phyloP scores from a whole-genome alignment of 2,329 filamentous ascomycete genomes.

The Claviceps arundinis region DNA sequence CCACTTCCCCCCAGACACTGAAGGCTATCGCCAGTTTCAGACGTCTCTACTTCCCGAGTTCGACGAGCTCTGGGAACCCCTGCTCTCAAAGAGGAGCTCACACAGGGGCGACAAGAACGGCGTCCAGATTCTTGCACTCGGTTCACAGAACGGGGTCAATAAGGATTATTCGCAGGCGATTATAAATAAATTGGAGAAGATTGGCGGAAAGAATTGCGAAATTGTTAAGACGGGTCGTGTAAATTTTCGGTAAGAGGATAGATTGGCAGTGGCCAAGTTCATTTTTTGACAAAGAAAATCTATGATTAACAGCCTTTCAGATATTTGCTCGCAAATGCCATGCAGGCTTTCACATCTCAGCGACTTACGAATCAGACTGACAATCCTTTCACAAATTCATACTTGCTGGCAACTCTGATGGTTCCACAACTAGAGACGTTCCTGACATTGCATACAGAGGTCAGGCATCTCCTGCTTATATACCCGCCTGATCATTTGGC shows the following conservation, averaged over 20 bases:
- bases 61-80: slow-evolving; percentile 38
- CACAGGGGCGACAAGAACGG: slow-evolving; percentile 23
- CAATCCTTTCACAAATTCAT: slow-evolving; percentile 40
- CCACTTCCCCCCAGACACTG: slow-evolving; percentile 35
- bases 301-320: slow-evolving; percentile 19
- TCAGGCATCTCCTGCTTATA: slow-evolving; percentile 45
- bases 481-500: slow-evolving; percentile 43
- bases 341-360: slow-evolving; percentile 43
- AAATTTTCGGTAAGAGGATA: slow-evolving; percentile 40
- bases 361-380: slow-evolving; percentile 35
- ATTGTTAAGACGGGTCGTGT: slow-evolving; percentile 39
- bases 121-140: slow-evolving; percentile 48
- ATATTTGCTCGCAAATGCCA: slow-evolving; percentile 46
- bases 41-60: slow-evolving; percentile 35
- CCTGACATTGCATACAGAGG: slow-evolving; percentile 36
- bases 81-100: slow-evolving; percentile 28
- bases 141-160: slow-evolving; percentile 40
- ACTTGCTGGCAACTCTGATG: slow-evolving; percentile 42
- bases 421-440: slow-evolving; percentile 49
- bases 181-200: slow-evolving; percentile 37
- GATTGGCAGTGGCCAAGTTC: neutral
- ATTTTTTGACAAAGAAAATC: neutral
- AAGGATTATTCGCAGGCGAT: slow-evolving; percentile 35
- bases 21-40: slow-evolving; percentile 34
- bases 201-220: slow-evolving; percentile 37